phyloP scores from a whole-genome alignment of 2,329 filamentous ascomycete genomes.

The Diatrype stigma region DNA sequence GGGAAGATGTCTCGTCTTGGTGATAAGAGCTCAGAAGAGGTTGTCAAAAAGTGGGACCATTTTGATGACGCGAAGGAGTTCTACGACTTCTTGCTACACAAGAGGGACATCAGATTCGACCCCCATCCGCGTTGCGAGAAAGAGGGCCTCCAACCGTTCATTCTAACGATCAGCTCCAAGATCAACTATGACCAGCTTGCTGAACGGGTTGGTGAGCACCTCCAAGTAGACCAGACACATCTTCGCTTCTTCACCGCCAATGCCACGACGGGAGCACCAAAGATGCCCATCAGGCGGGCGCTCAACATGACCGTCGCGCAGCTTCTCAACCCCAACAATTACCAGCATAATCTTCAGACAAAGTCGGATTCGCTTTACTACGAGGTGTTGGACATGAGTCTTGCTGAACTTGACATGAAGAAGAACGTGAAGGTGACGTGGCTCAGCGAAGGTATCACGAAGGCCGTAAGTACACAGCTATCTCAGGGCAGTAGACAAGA shows the following conservation, averaged over 20 bases:
- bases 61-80: slow-evolving; percentile 75
- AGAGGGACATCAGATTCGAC: slow-evolving; percentile 72
- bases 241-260: slow-evolving; percentile 89
- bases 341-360: slow-evolving; percentile 67
- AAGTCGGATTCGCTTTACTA: slow-evolving; percentile 79
- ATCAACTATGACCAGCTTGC: slow-evolving; percentile 86
- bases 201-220: slow-evolving; percentile 73
- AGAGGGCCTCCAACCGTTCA: slow-evolving; percentile 62
- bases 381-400: slow-evolving; percentile 89
- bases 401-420: slow-evolving; percentile 90
- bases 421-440: slow-evolving; percentile 80
- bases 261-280: slow-evolving; percentile 69
- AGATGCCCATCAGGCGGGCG: slow-evolving; percentile 70
- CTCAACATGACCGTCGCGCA: slow-evolving; percentile 66
- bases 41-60: slow-evolving; percentile 42
- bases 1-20: slow-evolving; percentile 35
- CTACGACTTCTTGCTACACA: slow-evolving; percentile 90
- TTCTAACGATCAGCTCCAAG: slow-evolving; percentile 77
- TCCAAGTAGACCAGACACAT: slow-evolving; percentile 78
- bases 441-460: slow-evolving; percentile 84
- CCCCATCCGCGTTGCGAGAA: slow-evolving; percentile 59
- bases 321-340: slow-evolving; percentile 74
- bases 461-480: slow-evolving; percentile 63
- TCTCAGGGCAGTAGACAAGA: slow-evolving; percentile 4
- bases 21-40: slow-evolving; percentile 36